Evolutionary conservation across 202 grass and related monocot species (phyloP).

Genomic region (Hordeum pubiflorum): DNA sequence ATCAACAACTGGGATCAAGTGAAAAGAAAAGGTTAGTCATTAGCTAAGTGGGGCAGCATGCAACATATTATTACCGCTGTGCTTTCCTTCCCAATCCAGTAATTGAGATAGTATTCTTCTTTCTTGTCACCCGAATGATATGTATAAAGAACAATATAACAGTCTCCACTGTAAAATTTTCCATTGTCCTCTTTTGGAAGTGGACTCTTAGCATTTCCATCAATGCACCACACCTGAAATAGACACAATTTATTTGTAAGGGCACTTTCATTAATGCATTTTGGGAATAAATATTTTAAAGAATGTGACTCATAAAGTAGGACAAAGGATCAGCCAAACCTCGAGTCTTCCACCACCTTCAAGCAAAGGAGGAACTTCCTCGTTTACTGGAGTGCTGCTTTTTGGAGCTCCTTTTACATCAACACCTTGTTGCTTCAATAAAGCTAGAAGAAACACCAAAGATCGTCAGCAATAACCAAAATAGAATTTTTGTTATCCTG

Average conservation of each 20-base stretch:
- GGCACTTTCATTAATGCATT: not conserved
- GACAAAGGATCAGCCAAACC: constrained; percentile 46
- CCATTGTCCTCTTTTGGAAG: constrained; percentile 70
- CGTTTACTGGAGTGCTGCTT: constrained; percentile 50
- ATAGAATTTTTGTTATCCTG: not conserved
- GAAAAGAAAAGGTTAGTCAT: not conserved
- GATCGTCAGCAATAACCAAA: constrained; percentile 12
- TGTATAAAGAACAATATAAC: constrained; percentile 83
- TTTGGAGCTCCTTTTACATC: constrained; percentile 83
- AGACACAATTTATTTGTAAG: constrained; percentile 24
- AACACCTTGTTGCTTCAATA: constrained; percentile 92
- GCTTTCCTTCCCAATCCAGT: constrained; percentile 88
- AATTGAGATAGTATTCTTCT: constrained; percentile 82
- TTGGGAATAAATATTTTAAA: not conserved
- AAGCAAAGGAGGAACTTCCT: constrained; percentile 97
- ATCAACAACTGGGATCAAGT: not conserved
- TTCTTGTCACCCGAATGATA: constrained; percentile 89
- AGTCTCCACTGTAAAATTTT: constrained; percentile 91
- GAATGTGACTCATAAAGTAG: not conserved
- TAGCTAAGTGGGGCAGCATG: not conserved
- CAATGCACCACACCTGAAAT: constrained; percentile 73
- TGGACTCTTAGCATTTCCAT: constrained; percentile 55
- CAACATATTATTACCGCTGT: constrained; percentile 50
- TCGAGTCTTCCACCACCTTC: constrained; percentile 83
- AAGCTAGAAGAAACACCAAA: constrained; percentile 48